Evolutionary conservation across 345 rosid genomes (phyloP), one percentile per base, ranked within the genome.

Genomic region (Combretum micranthum): DNA sequence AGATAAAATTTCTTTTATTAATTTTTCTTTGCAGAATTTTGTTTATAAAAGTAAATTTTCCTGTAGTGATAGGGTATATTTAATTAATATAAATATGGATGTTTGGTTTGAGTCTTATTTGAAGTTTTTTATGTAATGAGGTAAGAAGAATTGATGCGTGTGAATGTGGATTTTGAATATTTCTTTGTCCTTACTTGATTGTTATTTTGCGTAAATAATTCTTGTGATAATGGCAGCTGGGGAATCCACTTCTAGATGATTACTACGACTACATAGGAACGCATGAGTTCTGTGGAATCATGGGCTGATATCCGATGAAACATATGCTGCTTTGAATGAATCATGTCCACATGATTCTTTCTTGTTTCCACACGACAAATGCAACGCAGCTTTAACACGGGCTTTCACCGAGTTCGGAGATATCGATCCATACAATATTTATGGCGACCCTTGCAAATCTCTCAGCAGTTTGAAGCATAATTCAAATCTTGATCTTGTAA

Each of bases 281-380:
- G 0, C 63, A 69, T 16, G 85, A 82, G 61, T 85, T 52, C 22
- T 85, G 91, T 85, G 91, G 87, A 82, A 68, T 62, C 87, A 85
- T 64, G 87, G 87, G 1, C 53, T 85, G 74, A 82, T 85, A 21
- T 75, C 87, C 0, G 82, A 77, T 23, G 55, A 72, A 0, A 76
- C 85, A 1, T 82, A 80, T 51, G 3, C 55, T 13, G 69, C 65
- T 7, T 65, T 84, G 20, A 61, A 68, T 25, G 69, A 62, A 47
- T 68, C 26, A 9, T 85, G 91, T 56, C 53, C 71, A 0, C 45
- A 76, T n/a, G 73, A 80, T 37, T 47, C 81, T 1, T 85, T 72
- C 51, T 60, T 85, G 47, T 83, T 87, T 71, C 97, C 97, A 1
- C 53, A 18, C 54, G 17, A 57, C 20, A 64, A 68, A 44, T 91